phyloP scores from a whole-genome alignment of 2,329 filamentous ascomycete genomes.

The Aspergillus udagawae region DNA sequence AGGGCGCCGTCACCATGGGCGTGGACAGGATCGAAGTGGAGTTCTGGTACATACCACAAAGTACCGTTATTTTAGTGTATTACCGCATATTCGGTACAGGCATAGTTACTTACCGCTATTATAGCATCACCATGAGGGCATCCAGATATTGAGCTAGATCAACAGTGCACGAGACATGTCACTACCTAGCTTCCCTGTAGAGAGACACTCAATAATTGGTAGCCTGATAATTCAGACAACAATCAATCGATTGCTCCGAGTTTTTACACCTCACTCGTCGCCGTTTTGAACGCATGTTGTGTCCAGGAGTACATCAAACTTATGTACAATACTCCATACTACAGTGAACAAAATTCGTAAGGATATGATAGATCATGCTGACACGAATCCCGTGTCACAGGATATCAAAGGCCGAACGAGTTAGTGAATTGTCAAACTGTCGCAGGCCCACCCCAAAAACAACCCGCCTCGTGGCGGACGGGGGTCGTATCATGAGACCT shows the following conservation, averaged over 20 bases:
- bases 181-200: not conserved
- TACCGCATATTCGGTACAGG: not conserved
- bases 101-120: not conserved
- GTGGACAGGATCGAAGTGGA: constrained; percentile 15
- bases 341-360: not conserved
- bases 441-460: not conserved
- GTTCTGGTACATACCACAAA: not conserved
- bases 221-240: not conserved
- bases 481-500: not conserved
- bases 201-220: not conserved
- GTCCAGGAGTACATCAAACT: too few relatives aligned
- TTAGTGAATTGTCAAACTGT: not conserved
- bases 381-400: not conserved
- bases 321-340: not conserved
- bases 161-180: not conserved
- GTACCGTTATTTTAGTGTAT: not conserved
- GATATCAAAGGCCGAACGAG: not conserved
- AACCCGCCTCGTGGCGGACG: not conserved
- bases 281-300: too few relatives aligned
- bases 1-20: constrained; percentile 19
- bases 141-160: not conserved
- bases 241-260: not conserved
- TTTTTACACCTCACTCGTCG: not conserved
- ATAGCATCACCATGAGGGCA: not conserved
- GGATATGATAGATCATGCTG: not conserved